phyloP scores from a whole-genome alignment of 176 grass and related monocot genomes.

The Aegilops speltoides region DNA sequence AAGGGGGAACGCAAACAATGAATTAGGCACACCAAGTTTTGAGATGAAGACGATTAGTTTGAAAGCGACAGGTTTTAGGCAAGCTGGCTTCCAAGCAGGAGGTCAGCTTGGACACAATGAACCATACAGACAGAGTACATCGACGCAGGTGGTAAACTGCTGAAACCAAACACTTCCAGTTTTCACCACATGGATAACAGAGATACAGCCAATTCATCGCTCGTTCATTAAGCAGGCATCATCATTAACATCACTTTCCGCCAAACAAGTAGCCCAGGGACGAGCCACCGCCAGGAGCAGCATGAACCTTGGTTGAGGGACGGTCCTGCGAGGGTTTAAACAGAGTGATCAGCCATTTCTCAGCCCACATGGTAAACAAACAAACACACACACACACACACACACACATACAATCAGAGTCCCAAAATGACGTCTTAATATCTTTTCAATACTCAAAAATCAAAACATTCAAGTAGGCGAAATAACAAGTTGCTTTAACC shows the following conservation, averaged over 20 bases:
- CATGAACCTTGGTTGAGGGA: conserved; percentile 54
- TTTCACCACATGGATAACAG: conserved; percentile 27
- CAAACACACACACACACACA: too few relatives aligned
- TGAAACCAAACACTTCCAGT: conserved; percentile 24
- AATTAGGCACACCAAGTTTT: neutral
- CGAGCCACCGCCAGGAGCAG: conserved; percentile 51
- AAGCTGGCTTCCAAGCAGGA: conserved; percentile 28
- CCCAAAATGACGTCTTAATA: neutral
- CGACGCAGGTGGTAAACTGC: neutral
- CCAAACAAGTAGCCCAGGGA: conserved; percentile 62
- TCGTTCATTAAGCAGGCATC: neutral
- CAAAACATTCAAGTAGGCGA: neutral
- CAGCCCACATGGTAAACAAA: neutral
- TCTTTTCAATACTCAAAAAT: neutral
- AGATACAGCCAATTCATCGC: conserved; percentile 9
- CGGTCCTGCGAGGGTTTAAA: conserved; percentile 32
- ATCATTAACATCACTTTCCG: conserved; percentile 23
- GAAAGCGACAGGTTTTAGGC: conserved; percentile 15
- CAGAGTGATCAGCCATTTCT: neutral
- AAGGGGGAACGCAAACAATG: neutral
- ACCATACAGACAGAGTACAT: conserved; percentile 14
- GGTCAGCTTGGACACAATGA: neutral
- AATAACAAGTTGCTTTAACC: neutral
- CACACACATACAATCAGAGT: too few relatives aligned
- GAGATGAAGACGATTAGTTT: conserved; percentile 2